These are phyloP conservation scores for Penicillium sp. DNA, from an alignment of 2,329 filamentous ascomycete species.

Conservation along the genomic window DNA sequence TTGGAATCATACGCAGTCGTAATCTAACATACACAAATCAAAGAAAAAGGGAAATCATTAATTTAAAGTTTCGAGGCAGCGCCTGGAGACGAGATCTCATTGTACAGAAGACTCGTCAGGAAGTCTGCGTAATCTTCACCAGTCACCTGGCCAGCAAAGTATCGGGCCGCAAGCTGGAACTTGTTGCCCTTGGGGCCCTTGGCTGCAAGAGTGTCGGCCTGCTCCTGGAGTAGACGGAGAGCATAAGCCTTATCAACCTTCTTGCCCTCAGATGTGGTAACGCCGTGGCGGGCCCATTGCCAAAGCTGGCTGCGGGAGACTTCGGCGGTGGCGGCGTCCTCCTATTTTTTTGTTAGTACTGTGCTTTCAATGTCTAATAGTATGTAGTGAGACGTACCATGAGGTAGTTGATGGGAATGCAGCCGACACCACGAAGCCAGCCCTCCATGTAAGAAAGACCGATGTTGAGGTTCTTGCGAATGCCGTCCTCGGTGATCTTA, in stretches of 20 bases:
- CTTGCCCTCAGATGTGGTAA: slow-evolving; percentile 85
- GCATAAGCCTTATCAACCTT: slow-evolving; percentile 92
- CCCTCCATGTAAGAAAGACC: slow-evolving; percentile 98
- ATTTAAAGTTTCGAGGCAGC: slow-evolving; percentile 68
- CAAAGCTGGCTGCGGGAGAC: slow-evolving; percentile 93
- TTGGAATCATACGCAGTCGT: slow-evolving; percentile 8
- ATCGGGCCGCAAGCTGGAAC: slow-evolving; percentile 86
- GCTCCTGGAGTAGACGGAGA: slow-evolving; percentile 83
- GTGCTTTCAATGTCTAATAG: too few species aligned
- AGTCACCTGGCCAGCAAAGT: slow-evolving; percentile 90
- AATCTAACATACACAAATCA: slow-evolving; percentile 9
- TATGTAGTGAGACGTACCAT: slow-evolving; percentile 62
- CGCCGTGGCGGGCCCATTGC: slow-evolving; percentile 84
- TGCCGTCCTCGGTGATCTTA: slow-evolving; percentile 87
- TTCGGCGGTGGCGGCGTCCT: slow-evolving; percentile 96
- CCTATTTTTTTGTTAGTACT: slow-evolving; percentile 43
- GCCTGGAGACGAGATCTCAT: slow-evolving; percentile 62
- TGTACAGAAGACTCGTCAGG: slow-evolving; percentile 83
- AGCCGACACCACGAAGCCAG: slow-evolving; percentile 93
- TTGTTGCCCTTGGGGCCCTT: slow-evolving; percentile 89
- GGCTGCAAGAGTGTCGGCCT: slow-evolving; percentile 73
- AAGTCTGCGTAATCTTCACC: slow-evolving; percentile 98
- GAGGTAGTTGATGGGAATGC: slow-evolving; percentile 95
- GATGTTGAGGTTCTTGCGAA: slow-evolving; percentile 97
- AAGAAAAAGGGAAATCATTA: not conserved